Conservation (phyloP, 1,284 basidiomycete species). For the Wolfiporia cocos region DNA sequence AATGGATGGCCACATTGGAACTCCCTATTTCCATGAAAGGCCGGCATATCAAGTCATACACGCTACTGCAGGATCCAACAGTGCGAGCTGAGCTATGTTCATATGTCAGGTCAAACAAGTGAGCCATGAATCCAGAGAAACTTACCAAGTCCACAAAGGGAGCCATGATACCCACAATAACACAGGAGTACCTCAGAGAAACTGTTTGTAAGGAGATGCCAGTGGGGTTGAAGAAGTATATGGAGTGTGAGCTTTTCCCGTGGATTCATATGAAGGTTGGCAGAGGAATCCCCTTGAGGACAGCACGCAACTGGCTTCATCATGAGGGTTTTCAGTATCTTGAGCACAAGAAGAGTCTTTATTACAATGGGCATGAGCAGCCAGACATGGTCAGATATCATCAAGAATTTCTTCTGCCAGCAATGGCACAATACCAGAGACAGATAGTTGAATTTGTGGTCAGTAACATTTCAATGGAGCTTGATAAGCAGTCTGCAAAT, state of each 20-base stretch:
- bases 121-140: background rate
- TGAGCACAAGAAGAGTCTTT: constrained; percentile 26
- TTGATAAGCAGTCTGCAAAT: constrained; percentile 12
- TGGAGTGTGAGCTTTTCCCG: background rate
- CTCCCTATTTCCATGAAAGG: background rate
- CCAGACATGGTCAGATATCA: constrained; percentile 27
- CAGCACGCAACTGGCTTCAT: constrained; percentile 25
- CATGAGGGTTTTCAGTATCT: constrained; percentile 27
- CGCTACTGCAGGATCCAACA: background rate
- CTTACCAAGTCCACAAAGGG: background rate
- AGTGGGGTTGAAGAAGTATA: background rate
- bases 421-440: background rate
- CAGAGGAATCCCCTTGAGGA: constrained; percentile 7
- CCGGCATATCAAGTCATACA: background rate
- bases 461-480: constrained; percentile 13
- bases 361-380: constrained; percentile 30
- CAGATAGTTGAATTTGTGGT: background rate
- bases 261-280: background rate
- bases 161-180: background rate
- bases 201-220: background rate
- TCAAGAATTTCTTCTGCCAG: constrained; percentile 16
- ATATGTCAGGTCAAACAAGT: background rate
- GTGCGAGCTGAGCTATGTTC: background rate
- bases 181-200: background rate
- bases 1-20: background rate